Conservation (phyloP, 192 early-diverging fungal species). For the Coemansia sp. region DNA sequence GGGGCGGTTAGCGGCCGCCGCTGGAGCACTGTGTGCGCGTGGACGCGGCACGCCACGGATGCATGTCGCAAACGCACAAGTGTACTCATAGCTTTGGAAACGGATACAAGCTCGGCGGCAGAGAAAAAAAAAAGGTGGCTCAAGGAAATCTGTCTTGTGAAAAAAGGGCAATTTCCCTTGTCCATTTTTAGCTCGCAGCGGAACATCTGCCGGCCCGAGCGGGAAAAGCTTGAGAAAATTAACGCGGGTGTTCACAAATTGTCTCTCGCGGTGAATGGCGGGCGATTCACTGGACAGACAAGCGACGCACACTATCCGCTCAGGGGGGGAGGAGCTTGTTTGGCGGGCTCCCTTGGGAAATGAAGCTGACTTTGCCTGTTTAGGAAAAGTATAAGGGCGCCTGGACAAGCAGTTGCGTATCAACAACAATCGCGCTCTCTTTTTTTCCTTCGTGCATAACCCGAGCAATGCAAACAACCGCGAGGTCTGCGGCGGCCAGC, state of each 20-base stretch:
- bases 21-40: not conserved
- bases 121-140: not conserved
- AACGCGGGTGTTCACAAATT: constrained; percentile 1
- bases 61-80: constrained; percentile 18
- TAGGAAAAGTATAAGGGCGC: constrained; percentile 4
- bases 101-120: not conserved
- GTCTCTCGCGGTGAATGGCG: no score
- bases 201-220: constrained; percentile 3
- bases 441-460: constrained; percentile 3
- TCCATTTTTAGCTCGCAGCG: not conserved
- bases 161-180: not conserved
- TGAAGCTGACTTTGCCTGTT: constrained; percentile 8
- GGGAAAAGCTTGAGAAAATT: not conserved
- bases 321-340: not conserved
- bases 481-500: not conserved
- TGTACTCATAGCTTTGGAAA: not conserved
- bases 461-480: not conserved
- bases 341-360: constrained; percentile 1
- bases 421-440: constrained; percentile 1
- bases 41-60: constrained; percentile 15
- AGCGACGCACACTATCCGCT: not conserved
- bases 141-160: not conserved
- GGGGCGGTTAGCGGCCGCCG: not conserved
- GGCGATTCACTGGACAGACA: not conserved
- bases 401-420: not conserved